Conservation (phyloP, 2,329 filamentous ascomycete species). For the Sodiomyces alkalinus region DNA sequence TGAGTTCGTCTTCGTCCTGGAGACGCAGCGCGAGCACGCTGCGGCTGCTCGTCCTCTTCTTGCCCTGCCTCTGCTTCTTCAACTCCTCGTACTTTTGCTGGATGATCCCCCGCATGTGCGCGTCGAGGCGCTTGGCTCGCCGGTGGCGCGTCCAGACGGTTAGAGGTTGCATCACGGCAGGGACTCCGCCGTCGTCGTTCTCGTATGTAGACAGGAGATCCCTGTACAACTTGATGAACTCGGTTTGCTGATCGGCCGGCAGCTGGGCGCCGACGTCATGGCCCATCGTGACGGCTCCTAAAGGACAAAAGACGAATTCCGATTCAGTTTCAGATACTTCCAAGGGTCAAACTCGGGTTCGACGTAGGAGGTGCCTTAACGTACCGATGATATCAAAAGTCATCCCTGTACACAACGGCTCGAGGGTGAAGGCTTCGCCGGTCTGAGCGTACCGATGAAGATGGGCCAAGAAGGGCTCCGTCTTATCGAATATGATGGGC, state of each 20-base stretch:
- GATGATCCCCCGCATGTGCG: conserved; percentile 11
- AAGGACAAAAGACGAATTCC: too few species aligned
- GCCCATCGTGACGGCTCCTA: conserved; percentile 17
- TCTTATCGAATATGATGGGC: conserved; percentile 20
- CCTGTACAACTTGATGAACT: conserved; percentile 15
- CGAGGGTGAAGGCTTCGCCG: conserved; percentile 8
- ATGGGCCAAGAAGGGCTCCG: conserved; percentile 12
- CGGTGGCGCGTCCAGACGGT: conserved; percentile 7
- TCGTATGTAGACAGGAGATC: conserved; percentile 11
- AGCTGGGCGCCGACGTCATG: conserved; percentile 18
- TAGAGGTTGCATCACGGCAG: conserved; percentile 10
- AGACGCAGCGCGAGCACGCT: conserved; percentile 19
- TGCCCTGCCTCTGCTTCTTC: conserved; percentile 7
- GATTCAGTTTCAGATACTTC: too few species aligned
- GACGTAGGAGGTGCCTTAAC: conserved; percentile 5
- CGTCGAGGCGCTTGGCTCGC: conserved; percentile 11
- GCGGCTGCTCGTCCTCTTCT: conserved; percentile 11
- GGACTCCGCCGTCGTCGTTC: conserved; percentile 7
- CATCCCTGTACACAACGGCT: conserved; percentile 13
- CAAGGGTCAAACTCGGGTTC: neutral
- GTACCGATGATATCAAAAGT: conserved; percentile 22
- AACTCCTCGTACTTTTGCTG: conserved; percentile 10
- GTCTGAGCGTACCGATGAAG: conserved; percentile 3
- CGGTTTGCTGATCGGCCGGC: conserved; percentile 9
- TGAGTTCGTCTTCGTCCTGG: conserved; percentile 12